A percentile compares a stretch with the other conserved stretches of the same genome.
Conservation (phyloP, 495 filamentous ascomycete genomes). For the Podospora fimiseda region DNA sequence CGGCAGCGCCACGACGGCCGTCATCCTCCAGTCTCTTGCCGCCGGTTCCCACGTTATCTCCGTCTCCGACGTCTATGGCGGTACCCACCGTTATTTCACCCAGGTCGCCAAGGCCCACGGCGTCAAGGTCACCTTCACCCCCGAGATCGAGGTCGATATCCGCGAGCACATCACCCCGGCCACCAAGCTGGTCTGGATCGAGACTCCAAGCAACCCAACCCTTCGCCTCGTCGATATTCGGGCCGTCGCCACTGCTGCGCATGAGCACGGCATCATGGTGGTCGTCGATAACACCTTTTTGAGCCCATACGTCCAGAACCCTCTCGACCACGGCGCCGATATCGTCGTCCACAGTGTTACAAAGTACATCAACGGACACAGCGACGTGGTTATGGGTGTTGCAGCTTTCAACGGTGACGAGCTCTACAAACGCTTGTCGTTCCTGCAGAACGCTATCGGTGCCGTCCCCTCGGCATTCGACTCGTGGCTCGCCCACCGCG, state of each 20-base stretch:
- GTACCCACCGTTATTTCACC: slow-evolving; percentile 98
- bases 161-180: slow-evolving; percentile 74
- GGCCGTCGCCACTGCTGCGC: slow-evolving; percentile 72
- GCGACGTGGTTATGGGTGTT: slow-evolving; percentile 96
- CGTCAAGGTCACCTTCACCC: slow-evolving; percentile 89
- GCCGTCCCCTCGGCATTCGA: slow-evolving; percentile 93
- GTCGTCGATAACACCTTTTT: slow-evolving; percentile 99
- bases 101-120: slow-evolving; percentile 93
- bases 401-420: slow-evolving; percentile 88
- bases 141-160: slow-evolving; percentile 81
- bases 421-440: slow-evolving; percentile 68
- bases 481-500: slow-evolving; percentile 97
- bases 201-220: slow-evolving; percentile 91
- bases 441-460: slow-evolving; percentile 96
- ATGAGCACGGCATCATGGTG: slow-evolving; percentile 82
- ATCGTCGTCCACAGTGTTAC: slow-evolving; percentile 99
- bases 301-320: slow-evolving; percentile 93
- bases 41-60: slow-evolving; percentile 90
- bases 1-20: slow-evolving; percentile 89
- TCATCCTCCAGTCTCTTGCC: slow-evolving; percentile 86
- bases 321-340: slow-evolving; percentile 88
- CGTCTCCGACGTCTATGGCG: slow-evolving; percentile 95
- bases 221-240: slow-evolving; percentile 86
- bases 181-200: slow-evolving; percentile 97
- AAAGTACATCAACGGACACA: slow-evolving; percentile 98